phyloP scores from a whole-genome alignment of 345 rosid genomes.

The Pugionium dolabratum region DNA sequence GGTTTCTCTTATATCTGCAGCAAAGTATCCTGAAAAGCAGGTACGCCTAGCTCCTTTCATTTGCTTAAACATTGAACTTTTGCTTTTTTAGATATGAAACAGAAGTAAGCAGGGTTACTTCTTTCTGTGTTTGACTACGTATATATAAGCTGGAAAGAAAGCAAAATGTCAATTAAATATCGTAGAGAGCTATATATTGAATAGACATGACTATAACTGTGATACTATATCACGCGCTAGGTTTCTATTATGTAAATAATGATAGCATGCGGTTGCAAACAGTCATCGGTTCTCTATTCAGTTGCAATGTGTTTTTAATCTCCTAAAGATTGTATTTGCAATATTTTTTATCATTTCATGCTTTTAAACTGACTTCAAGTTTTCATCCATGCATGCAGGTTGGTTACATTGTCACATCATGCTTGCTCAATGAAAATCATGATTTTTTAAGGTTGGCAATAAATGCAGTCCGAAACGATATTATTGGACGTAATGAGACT shows the following conservation, averaged over 20 bases:
- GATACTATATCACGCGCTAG: too few relatives aligned
- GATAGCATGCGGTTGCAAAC: too few relatives aligned
- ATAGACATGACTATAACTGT: too few relatives aligned
- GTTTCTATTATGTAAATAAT: too few relatives aligned
- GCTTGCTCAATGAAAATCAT: slow-evolving; percentile 94
- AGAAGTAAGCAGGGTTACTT: slow-evolving; percentile 12
- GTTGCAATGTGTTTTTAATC: not conserved
- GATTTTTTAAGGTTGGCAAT: slow-evolving; percentile 96
- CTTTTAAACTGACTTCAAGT: not conserved
- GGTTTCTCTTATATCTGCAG: slow-evolving; percentile 98
- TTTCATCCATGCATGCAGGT: slow-evolving; percentile 57
- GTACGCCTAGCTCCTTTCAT: slow-evolving; percentile 38
- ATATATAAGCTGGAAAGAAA: too few relatives aligned
- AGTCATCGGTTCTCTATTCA: too few relatives aligned
- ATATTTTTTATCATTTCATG: too few relatives aligned
- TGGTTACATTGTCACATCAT: slow-evolving; percentile 92
- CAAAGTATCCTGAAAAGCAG: slow-evolving; percentile 99
- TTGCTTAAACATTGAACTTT: slow-evolving; percentile 8
- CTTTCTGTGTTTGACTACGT: too few relatives aligned
- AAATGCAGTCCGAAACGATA: slow-evolving; percentile 93
- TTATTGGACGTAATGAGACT: slow-evolving; percentile 97
- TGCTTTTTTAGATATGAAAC: not conserved
- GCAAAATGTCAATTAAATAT: too few relatives aligned
- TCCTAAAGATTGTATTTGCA: slow-evolving; percentile 9
- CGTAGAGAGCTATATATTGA: too few relatives aligned